These are phyloP conservation scores for Zygnema circumcarinatum DNA, from an alignment of 139 green algal genomes.

Conservation along the genomic window DNA sequence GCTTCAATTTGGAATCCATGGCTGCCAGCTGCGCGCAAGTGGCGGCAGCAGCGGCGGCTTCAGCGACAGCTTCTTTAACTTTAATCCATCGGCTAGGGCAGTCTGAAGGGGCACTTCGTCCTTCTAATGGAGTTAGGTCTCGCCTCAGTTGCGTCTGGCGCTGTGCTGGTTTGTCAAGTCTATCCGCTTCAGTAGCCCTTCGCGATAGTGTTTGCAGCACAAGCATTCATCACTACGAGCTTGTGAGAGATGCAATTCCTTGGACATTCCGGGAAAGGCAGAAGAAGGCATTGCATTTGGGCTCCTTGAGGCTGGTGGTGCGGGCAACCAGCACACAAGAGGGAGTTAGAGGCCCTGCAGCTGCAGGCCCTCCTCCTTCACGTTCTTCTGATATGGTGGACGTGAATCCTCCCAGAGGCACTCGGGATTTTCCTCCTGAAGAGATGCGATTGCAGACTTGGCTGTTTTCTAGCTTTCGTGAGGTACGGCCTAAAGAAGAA, in stretches of 20 bases:
- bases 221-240: not conserved
- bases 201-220: not conserved
- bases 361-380: constrained; percentile 1
- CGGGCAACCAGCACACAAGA: not conserved
- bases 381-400: constrained; percentile 63
- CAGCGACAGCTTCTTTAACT: not conserved
- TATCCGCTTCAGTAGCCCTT: not conserved
- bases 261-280: not conserved
- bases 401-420: constrained; percentile 76
- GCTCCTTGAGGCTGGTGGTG: not conserved
- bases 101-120: too few species aligned
- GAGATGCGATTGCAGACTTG: constrained; percentile 92
- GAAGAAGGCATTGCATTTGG: not conserved
- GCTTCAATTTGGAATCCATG: too few species aligned
- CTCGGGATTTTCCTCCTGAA: constrained; percentile 93
- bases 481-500: too few species aligned
- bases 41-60: not conserved
- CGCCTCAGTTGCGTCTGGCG: too few species aligned
- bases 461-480: constrained; percentile 76
- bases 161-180: not conserved
- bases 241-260: not conserved
- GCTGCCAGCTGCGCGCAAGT: too few species aligned
- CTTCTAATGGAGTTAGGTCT: too few species aligned
- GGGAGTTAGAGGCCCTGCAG: constrained; percentile 6
- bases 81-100: not conserved